phyloP scores from a whole-genome alignment of 2,329 filamentous ascomycete species.

The Chaetomium strumarium region DNA sequence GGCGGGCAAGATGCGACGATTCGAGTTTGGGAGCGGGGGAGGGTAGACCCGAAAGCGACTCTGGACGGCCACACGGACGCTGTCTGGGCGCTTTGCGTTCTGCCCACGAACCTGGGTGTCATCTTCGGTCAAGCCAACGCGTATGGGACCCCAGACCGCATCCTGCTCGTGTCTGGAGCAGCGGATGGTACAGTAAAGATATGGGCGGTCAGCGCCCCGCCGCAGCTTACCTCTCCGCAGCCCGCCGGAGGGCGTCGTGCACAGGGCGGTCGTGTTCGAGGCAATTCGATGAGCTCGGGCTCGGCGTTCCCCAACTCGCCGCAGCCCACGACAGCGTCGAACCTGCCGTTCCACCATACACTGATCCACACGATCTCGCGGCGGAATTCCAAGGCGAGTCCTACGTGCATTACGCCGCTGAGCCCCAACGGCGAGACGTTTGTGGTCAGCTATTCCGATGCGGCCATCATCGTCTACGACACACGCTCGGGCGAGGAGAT shows the following conservation, averaged over 20 bases:
- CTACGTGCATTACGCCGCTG: slow-evolving; percentile 90
- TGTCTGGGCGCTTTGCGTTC: slow-evolving; percentile 90
- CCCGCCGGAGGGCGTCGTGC: slow-evolving; percentile 57
- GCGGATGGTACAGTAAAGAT: slow-evolving; percentile 89
- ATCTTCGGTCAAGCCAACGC: slow-evolving; percentile 72
- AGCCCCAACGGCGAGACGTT: slow-evolving; percentile 78
- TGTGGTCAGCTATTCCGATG: slow-evolving; percentile 87
- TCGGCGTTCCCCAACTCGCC: slow-evolving; percentile 87
- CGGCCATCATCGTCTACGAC: slow-evolving; percentile 85
- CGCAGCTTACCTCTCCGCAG: slow-evolving; percentile 76
- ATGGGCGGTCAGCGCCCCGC: slow-evolving; percentile 90
- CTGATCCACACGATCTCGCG: slow-evolving; percentile 82
- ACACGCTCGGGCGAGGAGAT: slow-evolving; percentile 88
- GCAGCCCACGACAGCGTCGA: slow-evolving; percentile 79
- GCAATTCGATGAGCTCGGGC: slow-evolving; percentile 90
- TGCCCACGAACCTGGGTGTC: slow-evolving; percentile 74
- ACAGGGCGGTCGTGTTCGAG: slow-evolving; percentile 63
- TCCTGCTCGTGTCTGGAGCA: slow-evolving; percentile 83
- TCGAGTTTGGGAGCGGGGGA: slow-evolving; percentile 88
- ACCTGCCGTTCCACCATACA: slow-evolving; percentile 80
- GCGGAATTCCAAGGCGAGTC: slow-evolving; percentile 61
- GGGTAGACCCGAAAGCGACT: slow-evolving; percentile 91
- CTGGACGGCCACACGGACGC: slow-evolving; percentile 92
- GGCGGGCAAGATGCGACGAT: slow-evolving; percentile 92
- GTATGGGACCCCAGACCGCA: slow-evolving; percentile 76